Evolutionary conservation across 305 asterid species (phyloP).

Genomic region (Petunia hybrid): DNA sequence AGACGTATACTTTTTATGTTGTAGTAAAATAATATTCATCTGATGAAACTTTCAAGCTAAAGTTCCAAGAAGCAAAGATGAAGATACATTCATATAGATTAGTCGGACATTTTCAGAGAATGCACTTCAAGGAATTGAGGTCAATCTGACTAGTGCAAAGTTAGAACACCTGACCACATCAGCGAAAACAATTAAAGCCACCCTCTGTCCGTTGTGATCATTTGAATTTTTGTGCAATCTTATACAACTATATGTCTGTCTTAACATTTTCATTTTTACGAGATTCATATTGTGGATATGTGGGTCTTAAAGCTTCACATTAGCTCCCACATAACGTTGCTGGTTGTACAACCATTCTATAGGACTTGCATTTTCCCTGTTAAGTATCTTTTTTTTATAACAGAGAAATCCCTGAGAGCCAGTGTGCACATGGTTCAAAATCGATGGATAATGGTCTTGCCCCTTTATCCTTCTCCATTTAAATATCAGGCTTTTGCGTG

Average conservation of each 20-base stretch:
- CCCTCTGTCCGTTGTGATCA: neutral
- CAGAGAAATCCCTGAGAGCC: too few relatives aligned
- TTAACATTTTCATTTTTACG: neutral
- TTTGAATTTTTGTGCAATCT: neutral
- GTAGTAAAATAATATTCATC: neutral
- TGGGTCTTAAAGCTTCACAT: neutral
- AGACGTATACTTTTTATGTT: constrained; percentile 1
- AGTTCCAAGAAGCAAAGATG: constrained; percentile 9
- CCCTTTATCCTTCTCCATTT: too few relatives aligned
- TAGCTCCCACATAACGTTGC: constrained; percentile 5
- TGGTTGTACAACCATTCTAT: constrained; percentile 15
- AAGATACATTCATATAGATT: neutral
- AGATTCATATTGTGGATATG: neutral
- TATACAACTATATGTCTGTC: constrained; percentile 1
- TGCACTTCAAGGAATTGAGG: constrained; percentile 22
- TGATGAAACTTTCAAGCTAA: constrained; percentile 12
- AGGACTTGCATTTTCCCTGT: neutral
- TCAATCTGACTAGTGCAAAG: constrained; percentile 15
- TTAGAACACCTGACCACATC: neutral
- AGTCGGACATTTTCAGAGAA: neutral
- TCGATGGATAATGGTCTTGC: too few relatives aligned
- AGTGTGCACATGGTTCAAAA: too few relatives aligned
- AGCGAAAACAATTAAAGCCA: neutral
- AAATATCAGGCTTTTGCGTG: too few relatives aligned
- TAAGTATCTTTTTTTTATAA: neutral